phyloP scores from a whole-genome alignment of 805 yeast genomes.

The Teunomyces funiuensis region DNA sequence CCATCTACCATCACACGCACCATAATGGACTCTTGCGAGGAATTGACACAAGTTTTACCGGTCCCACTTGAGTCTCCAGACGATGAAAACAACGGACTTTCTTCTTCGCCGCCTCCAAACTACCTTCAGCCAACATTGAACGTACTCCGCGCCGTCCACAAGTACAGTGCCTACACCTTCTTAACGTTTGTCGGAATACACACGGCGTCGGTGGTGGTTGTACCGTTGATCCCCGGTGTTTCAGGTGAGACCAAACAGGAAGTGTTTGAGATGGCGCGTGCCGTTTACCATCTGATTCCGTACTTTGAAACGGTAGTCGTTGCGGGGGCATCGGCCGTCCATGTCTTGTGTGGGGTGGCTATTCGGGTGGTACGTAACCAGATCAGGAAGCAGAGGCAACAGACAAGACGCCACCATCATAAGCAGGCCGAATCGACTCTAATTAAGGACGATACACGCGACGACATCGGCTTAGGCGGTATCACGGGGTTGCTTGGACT shows the following conservation, averaged over 20 bases:
- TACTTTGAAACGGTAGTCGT: constrained; percentile 50
- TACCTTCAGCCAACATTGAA: constrained; percentile 1
- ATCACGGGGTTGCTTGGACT: constrained; percentile 54
- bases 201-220: constrained; percentile 49
- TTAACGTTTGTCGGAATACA: constrained; percentile 59
- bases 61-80: background rate
- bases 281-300: constrained; percentile 54
- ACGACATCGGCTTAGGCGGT: constrained; percentile 62
- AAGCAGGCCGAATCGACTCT: constrained; percentile 15
- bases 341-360: constrained; percentile 53
- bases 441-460: constrained; percentile 36
- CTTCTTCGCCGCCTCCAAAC: background rate
- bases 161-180: constrained; percentile 61
- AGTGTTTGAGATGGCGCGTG: constrained; percentile 57
- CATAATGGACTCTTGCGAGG: background rate
- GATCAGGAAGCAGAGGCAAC: constrained; percentile 30
- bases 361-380: constrained; percentile 31
- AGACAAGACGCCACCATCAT: constrained; percentile 11
- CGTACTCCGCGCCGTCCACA: constrained; percentile 39
- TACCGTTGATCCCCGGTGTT: constrained; percentile 46
- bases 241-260: constrained; percentile 49
- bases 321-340: constrained; percentile 46
- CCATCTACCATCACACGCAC: background rate
- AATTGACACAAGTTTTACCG: background rate
- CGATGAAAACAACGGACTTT: background rate